These are phyloP conservation scores for Byssoonygena ceratinophila DNA, from an alignment of 2,329 filamentous ascomycete species.

Conservation along the genomic window DNA sequence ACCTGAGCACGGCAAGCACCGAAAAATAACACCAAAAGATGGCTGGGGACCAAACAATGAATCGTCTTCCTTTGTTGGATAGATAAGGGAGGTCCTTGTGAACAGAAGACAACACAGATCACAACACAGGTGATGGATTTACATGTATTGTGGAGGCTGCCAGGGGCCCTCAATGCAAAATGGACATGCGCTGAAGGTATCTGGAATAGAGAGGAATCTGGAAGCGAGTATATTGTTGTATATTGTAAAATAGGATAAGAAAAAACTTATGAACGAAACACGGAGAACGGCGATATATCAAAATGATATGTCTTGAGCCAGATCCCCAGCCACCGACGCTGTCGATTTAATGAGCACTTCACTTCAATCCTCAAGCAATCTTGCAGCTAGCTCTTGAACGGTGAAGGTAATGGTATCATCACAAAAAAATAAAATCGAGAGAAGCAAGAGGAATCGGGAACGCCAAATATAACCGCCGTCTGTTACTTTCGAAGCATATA, in stretches of 20 bases:
- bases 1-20: not conserved
- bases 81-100: not conserved
- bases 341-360: no score
- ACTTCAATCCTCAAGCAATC: no score
- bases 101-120: not conserved
- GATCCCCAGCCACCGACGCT: no score
- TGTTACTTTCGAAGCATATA: not conserved
- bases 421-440: not conserved
- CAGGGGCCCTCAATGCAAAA: not conserved
- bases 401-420: constrained; percentile 9
- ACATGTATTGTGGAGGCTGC: not conserved
- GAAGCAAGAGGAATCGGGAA: not conserved
- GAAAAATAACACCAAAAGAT: not conserved
- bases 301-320: no score
- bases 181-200: not conserved
- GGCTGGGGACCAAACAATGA: not conserved
- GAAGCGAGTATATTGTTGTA: not conserved
- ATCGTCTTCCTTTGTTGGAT: not conserved
- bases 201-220: not conserved
- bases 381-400: not conserved
- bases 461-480: not conserved
- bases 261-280: no score
- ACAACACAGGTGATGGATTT: no score
- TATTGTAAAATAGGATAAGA: not conserved
- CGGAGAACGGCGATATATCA: not conserved